These are phyloP conservation scores for Globisporangium perplexum DNA, from an alignment of 352 stramenopile species.

Conservation along the genomic window DNA sequence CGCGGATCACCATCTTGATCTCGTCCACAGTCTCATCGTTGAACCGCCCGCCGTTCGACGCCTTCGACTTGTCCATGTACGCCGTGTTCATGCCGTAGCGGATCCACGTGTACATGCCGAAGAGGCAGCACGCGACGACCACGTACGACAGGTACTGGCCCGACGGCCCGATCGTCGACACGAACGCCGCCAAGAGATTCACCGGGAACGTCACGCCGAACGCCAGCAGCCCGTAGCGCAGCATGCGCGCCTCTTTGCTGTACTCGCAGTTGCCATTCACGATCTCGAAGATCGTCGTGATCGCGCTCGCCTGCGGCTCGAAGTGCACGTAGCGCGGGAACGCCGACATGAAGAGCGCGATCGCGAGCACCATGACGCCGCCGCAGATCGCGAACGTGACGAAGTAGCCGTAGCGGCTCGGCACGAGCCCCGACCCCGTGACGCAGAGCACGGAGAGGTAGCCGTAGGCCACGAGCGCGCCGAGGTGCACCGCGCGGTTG, in stretches of 20 bases:
- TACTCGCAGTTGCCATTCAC: conserved; percentile 72
- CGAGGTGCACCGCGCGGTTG: conserved; percentile 90
- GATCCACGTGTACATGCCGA: conserved; percentile 83
- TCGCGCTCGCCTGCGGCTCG: conserved; percentile 58
- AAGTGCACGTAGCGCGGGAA: conserved; percentile 70
- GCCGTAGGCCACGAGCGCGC: conserved; percentile 88
- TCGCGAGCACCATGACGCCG: conserved; percentile 79
- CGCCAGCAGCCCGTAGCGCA: conserved; percentile 66
- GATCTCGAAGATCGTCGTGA: conserved; percentile 70
- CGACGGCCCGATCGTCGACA: conserved; percentile 39
- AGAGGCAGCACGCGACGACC: conserved; percentile 52
- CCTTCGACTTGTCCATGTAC: conserved; percentile 85
- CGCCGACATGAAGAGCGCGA: conserved; percentile 56
- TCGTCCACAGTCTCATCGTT: conserved; percentile 82
- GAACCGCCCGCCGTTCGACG: conserved; percentile 69
- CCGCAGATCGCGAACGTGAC: conserved; percentile 81
- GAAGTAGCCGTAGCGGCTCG: conserved; percentile 85
- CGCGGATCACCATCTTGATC: conserved; percentile 81
- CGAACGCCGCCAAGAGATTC: conserved; percentile 71
- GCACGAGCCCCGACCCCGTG: conserved; percentile 67
- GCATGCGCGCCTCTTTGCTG: conserved; percentile 71
- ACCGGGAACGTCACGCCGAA: conserved; percentile 62
- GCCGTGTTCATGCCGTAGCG: conserved; percentile 74
- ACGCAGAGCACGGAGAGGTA: conserved; percentile 88
- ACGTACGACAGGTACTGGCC: conserved; percentile 74